Evolutionary conservation across 2,329 filamentous ascomycete species (phyloP).

Genomic region (Sporothrix curviconia): DNA sequence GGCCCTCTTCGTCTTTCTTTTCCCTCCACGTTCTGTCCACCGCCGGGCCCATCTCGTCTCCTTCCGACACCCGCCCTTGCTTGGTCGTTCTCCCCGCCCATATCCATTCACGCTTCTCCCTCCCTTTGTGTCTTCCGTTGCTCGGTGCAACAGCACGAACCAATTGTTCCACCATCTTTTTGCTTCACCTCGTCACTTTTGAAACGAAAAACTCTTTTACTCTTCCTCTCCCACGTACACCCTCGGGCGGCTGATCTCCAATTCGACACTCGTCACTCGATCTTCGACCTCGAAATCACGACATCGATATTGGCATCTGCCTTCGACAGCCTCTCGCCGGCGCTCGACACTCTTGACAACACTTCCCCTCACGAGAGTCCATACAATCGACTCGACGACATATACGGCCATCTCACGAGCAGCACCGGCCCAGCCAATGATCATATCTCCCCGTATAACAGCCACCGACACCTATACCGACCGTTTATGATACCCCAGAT

Average conservation of each 20-base stretch:
- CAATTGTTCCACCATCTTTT: slow-evolving; percentile 7
- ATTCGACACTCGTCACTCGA: background rate
- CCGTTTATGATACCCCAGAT: background rate
- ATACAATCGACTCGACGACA: background rate
- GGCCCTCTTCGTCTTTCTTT: background rate
- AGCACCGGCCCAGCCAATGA: background rate
- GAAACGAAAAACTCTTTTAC: background rate
- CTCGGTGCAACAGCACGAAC: slow-evolving; percentile 17
- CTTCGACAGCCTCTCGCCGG: background rate
- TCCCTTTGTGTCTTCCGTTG: slow-evolving; percentile 13
- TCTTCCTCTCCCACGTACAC: slow-evolving; percentile 1
- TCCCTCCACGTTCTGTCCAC: background rate
- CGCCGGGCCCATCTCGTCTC: slow-evolving; percentile 2
- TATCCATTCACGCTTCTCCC: background rate
- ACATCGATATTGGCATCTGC: background rate
- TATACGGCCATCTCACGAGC: background rate
- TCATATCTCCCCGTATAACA: background rate
- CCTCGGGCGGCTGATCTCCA: background rate
- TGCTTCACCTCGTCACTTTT: background rate
- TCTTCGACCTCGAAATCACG: background rate
- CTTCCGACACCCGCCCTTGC: background rate
- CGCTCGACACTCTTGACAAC: background rate
- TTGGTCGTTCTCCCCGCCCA: background rate
- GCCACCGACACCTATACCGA: background rate
- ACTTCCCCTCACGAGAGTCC: background rate